phyloP scores from a whole-genome alignment of 805 yeast genomes.

The Kluyveromyces starmeri region DNA sequence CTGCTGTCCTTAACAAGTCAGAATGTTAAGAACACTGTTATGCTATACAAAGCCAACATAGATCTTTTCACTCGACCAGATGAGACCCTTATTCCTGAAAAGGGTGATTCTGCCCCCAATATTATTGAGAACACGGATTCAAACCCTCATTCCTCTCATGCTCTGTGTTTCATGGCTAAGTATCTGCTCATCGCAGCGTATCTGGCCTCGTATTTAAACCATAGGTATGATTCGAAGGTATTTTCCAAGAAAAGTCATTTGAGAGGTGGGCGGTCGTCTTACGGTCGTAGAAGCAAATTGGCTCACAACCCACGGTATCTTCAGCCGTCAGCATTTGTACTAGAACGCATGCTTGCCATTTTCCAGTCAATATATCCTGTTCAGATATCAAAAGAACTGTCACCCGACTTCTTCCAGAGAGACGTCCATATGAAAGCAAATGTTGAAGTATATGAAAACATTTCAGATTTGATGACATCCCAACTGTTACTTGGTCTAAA shows the following conservation, averaged over 20 bases:
- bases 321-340: constrained; percentile 64
- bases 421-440: constrained; percentile 32
- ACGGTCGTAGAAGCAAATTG: constrained; percentile 35
- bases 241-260: constrained; percentile 48
- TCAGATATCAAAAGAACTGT: constrained; percentile 18
- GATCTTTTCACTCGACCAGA: constrained; percentile 27
- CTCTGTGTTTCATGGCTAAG: constrained; percentile 54
- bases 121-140: background rate
- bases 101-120: constrained; percentile 5
- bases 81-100: constrained; percentile 22
- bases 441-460: constrained; percentile 43
- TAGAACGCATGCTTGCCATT: constrained; percentile 76
- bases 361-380: constrained; percentile 56
- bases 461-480: constrained; percentile 51
- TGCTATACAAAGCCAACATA: constrained; percentile 26
- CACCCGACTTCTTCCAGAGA: constrained; percentile 22
- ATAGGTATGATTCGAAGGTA: constrained; percentile 55
- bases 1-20: constrained; percentile 12
- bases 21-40: constrained; percentile 19
- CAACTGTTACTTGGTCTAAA: constrained; percentile 39
- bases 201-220: constrained; percentile 69
- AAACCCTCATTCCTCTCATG: constrained; percentile 24
- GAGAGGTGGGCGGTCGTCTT: constrained; percentile 36
- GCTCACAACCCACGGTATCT: constrained; percentile 52
- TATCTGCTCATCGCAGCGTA: constrained; percentile 74